Conservation (phyloP, 352 stramenopile species). For the Elongisporangium prolatum region DNA sequence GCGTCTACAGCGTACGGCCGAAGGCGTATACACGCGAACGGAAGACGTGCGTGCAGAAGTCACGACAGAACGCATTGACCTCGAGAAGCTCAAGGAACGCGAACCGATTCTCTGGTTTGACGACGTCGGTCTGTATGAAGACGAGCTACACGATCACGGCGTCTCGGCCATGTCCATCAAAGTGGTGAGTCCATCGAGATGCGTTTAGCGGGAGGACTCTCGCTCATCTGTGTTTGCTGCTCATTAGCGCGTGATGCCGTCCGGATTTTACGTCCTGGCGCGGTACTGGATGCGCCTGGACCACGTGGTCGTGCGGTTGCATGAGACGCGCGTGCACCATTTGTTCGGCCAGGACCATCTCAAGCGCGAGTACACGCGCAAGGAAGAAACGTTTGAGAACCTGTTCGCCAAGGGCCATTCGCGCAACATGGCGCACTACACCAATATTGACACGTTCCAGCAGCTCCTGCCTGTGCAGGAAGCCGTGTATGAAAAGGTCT, state of each 20-base stretch:
- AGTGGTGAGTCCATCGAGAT: constrained; percentile 45
- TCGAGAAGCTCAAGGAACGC: constrained; percentile 75
- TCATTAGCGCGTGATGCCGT: constrained; percentile 74
- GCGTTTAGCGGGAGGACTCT: no score
- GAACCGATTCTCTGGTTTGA: constrained; percentile 85
- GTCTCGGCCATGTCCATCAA: constrained; percentile 76
- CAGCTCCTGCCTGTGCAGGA: constrained; percentile 59
- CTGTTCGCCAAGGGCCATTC: constrained; percentile 63
- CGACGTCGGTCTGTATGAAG: constrained; percentile 74
- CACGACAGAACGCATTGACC: constrained; percentile 60
- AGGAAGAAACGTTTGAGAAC: constrained; percentile 68
- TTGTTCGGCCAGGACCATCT: constrained; percentile 70
- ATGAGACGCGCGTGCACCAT: constrained; percentile 83
- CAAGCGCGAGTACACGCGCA: constrained; percentile 75
- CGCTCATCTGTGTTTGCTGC: constrained; percentile 3
- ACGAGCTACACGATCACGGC: constrained; percentile 82
- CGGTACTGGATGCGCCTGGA: constrained; percentile 85
- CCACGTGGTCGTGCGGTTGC: constrained; percentile 68
- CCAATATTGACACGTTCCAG: constrained; percentile 80
- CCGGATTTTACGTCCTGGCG: constrained; percentile 70
- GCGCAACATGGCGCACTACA: constrained; percentile 78
- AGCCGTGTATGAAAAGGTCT: constrained; percentile 59
- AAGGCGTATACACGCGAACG: constrained; percentile 13
- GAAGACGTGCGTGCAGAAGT: constrained; percentile 32
- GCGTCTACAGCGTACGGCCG: constrained; percentile 20